Conservation (phyloP, 352 stramenopile species). For the Phytophthora fragariae region DNA sequence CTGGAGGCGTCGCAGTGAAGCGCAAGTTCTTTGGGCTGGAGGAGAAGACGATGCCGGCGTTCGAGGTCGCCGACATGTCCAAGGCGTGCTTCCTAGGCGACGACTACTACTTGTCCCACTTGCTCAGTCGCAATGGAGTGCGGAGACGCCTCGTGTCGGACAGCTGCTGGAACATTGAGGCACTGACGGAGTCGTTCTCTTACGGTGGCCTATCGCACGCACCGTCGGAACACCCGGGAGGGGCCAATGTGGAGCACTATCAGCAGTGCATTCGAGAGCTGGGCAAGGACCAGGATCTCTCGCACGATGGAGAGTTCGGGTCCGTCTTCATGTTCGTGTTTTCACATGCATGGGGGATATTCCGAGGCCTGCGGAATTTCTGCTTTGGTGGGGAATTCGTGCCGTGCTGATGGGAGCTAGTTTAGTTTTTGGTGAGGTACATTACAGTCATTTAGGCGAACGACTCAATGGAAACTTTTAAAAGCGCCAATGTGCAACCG, state of each 20-base stretch:
- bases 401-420: constrained; percentile 28
- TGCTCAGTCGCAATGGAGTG: constrained; percentile 51
- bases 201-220: constrained; percentile 45
- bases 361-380: constrained; percentile 38
- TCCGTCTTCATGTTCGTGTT: constrained; percentile 49
- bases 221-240: constrained; percentile 45
- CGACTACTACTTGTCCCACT: constrained; percentile 63
- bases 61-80: constrained; percentile 53
- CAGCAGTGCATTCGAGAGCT: constrained; percentile 64
- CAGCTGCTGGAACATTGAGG: constrained; percentile 60
- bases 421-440: too few species aligned
- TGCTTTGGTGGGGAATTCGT: constrained; percentile 40
- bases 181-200: constrained; percentile 29
- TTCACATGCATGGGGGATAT: constrained; percentile 42
- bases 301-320: constrained; percentile 55
- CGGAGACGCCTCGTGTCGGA: constrained; percentile 55
- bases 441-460: too few species aligned
- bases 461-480: too few species aligned
- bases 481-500: too few species aligned
- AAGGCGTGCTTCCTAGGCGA: constrained; percentile 61
- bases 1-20: constrained; percentile 53
- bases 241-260: constrained; percentile 70
- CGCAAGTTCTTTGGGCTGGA: constrained; percentile 57
- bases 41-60: constrained; percentile 42
- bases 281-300: constrained; percentile 54